Evolutionary conservation across 225 moss, liverwort and hornwort species (phyloP), one percentile per base, ranked within the genome.

Genomic region (Ulota crispa): DNA sequence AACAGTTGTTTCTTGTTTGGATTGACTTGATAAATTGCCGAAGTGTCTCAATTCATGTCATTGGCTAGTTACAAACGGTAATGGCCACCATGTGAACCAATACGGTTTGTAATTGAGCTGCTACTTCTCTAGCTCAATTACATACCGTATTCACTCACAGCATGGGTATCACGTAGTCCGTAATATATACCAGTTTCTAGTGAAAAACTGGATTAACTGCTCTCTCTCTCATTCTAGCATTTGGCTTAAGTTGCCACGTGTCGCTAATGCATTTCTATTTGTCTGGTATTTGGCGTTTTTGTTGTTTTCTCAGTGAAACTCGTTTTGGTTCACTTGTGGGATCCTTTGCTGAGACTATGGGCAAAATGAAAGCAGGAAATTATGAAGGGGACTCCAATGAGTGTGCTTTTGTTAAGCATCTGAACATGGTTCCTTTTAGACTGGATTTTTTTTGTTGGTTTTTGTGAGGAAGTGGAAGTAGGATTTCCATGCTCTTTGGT

Each of bases 111-210:
- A 45, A 45, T 45, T 45, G 12, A 45, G 45, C 45, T 45, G 14
- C 2, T 45, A 45, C 45, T 1, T 12, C 13, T 45, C 14, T 12
- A 45, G 4, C 12, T 12, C 45, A 45, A 45, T 45, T 14, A 45
- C 4, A 14, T 12, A 45, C 9, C 4, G 0, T 45, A 45, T 1
- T 45, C 14, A 1, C 45, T 45, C 4, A 45, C 45, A 45, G 0
- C 45, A 0, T 45, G 45, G 0, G 0, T 1, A 0, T 45, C 14
- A 45, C 0, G 13, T 45, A 14, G 14, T 14, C 4, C 3, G 0
- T 55, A 21, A 55, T 55, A 9, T 55, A 55, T 20, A 9, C 55
- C 9, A 55, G 8, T 12, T 71, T 12, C 11, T 43, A 8, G 12
- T 53, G 8, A 34, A n/a, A 34, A 31, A 21, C 0, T 2, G 0